Evolutionary conservation across 345 rosid genomes (phyloP).

Genomic region (Eucalyptus leucophloia): DNA sequence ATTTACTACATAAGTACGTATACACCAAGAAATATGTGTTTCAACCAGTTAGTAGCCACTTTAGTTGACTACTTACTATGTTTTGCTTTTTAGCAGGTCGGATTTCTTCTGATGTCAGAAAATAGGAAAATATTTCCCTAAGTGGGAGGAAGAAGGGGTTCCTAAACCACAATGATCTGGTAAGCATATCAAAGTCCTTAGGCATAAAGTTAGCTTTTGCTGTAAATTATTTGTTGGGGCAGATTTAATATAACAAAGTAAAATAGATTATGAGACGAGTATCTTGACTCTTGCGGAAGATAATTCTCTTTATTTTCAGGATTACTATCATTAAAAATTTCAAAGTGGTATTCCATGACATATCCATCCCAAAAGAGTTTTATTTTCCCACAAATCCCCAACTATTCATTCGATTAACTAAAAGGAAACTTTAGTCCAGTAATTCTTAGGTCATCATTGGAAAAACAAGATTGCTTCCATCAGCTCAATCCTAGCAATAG

Average conservation of each 20-base stretch:
- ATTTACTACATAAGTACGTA: not conserved
- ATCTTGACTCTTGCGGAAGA: too few species aligned
- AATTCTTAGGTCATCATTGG: not conserved
- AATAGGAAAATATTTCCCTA: too few species aligned
- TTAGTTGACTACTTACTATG: too few species aligned
- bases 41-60: too few species aligned
- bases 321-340: not conserved
- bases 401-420: not conserved
- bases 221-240: not conserved
- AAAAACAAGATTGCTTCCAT: not conserved
- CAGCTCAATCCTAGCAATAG: not conserved
- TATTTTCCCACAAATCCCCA: not conserved
- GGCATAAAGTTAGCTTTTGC: not conserved
- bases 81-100: too few species aligned
- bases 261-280: too few species aligned
- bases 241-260: not conserved
- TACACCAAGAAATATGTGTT: not conserved
- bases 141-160: too few species aligned
- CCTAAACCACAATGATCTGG: too few species aligned
- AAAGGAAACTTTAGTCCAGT: not conserved
- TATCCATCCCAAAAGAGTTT: too few species aligned
- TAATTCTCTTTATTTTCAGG: not conserved
- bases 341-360: too few species aligned
- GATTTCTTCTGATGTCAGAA: too few species aligned
- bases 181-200: not conserved